Conservation (phyloP, 2,329 filamentous ascomycete species). For the Scleromitrula shiraiana region DNA sequence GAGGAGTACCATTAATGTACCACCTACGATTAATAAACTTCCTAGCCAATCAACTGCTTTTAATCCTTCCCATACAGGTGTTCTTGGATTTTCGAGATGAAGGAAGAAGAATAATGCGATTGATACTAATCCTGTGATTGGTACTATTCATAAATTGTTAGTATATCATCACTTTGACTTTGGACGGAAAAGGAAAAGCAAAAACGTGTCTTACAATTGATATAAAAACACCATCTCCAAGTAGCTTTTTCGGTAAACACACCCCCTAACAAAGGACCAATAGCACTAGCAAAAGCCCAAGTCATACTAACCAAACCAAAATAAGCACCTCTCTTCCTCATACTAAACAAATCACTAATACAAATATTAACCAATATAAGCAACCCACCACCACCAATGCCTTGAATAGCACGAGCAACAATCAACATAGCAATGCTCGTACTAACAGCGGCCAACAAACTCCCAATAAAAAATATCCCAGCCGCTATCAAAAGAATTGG, state of each 20-base stretch:
- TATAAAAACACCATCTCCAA: constrained; percentile 49
- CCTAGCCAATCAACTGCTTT: constrained; percentile 55
- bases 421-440: constrained; percentile 40
- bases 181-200: neutral
- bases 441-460: constrained; percentile 40
- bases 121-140: constrained; percentile 28
- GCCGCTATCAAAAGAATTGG: constrained; percentile 41
- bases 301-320: constrained; percentile 59
- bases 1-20: constrained; percentile 77
- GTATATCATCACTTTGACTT: neutral
- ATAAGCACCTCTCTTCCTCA: constrained; percentile 38
- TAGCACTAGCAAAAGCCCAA: constrained; percentile 51
- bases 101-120: constrained; percentile 53
- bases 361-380: constrained; percentile 45
- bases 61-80: constrained; percentile 52
- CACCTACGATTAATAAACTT: constrained; percentile 54
- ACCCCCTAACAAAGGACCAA: constrained; percentile 61
- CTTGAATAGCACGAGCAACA: constrained; percentile 29
- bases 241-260: constrained; percentile 53
- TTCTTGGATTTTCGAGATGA: constrained; percentile 58
- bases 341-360: constrained; percentile 46
- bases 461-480: constrained; percentile 44
- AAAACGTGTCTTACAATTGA: constrained; percentile 21
- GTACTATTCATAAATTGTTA: neutral
- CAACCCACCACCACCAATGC: constrained; percentile 44